Conservation (phyloP, 1,139 yeast species). For the Blastobotrys malaysiensis region DNA sequence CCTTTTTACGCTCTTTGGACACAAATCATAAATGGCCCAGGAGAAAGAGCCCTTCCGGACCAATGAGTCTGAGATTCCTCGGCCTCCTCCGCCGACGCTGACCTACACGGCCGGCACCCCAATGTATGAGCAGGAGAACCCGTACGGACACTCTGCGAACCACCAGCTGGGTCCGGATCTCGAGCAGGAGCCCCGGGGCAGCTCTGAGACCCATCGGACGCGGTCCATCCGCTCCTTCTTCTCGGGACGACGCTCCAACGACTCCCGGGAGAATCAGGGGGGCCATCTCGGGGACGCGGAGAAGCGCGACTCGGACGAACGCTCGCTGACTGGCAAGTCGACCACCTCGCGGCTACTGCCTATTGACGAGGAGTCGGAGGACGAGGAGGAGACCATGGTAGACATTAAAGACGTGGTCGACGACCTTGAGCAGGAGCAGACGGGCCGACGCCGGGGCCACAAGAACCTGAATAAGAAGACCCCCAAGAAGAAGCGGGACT, state of each 20-base stretch:
- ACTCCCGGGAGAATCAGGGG: constrained; percentile 8
- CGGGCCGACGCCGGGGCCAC: constrained; percentile 9
- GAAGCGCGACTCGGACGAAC: constrained; percentile 9
- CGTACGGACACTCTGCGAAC: background rate
- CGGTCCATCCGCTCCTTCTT: constrained; percentile 16
- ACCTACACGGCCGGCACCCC: background rate
- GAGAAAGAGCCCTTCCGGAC: background rate
- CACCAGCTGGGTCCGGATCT: background rate
- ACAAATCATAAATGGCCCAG: background rate
- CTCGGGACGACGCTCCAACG: constrained; percentile 12
- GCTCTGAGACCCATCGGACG: constrained; percentile 2
- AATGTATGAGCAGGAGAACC: background rate
- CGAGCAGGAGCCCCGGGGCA: background rate
- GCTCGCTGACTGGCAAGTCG: constrained; percentile 7
- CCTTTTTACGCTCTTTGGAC: background rate
- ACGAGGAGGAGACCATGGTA: constrained; percentile 25
- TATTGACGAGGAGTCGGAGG: constrained; percentile 20
- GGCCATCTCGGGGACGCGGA: no score
- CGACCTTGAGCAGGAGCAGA: constrained; percentile 19
- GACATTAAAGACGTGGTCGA: constrained; percentile 29
- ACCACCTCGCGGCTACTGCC: constrained; percentile 8
- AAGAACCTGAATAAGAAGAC: constrained; percentile 19
- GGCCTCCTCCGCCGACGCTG: background rate
- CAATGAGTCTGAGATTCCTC: background rate
- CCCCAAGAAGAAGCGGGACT: constrained; percentile 16